Conservation (phyloP, 257 asterid genomes). For the Sherardia arvensis region DNA sequence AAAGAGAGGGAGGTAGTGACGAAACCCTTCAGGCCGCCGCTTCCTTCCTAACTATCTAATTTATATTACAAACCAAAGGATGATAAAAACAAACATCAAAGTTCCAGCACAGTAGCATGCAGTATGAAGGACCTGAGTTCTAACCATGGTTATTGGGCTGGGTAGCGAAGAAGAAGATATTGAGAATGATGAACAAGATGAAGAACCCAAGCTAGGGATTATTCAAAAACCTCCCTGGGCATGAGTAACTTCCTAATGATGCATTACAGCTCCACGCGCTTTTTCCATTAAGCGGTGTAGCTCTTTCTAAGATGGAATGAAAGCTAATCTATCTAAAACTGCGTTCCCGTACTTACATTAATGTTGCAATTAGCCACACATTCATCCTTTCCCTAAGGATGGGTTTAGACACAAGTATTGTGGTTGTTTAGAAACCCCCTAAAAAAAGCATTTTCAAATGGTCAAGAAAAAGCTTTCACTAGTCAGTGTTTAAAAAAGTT, state of each 20-base stretch:
- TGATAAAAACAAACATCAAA: conserved; percentile 23
- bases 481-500: conserved; percentile 48
- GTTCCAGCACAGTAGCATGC: conserved; percentile 12
- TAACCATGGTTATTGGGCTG: conserved; percentile 74
- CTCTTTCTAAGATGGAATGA: conserved; percentile 13
- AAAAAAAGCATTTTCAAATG: conserved; percentile 1
- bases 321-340: conserved; percentile 10
- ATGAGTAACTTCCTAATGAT: conserved; percentile 38
- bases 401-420: conserved; percentile 17
- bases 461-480: conserved; percentile 19
- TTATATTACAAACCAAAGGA: conserved; percentile 44
- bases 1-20: conserved; percentile 15
- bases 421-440: background rate
- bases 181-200: conserved; percentile 42
- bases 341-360: conserved; percentile 10
- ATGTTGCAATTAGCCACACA: conserved; percentile 13
- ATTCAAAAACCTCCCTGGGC: conserved; percentile 38
- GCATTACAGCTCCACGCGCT: conserved; percentile 45
- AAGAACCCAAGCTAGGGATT: conserved; percentile 34
- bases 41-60: conserved; percentile 27
- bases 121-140: conserved; percentile 54
- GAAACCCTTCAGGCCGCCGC: conserved; percentile 22
- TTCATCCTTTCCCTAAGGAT: conserved; percentile 34
- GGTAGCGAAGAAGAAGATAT: conserved; percentile 15
- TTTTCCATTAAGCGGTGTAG: conserved; percentile 37